These are phyloP conservation scores for Irpex rosettiformis DNA, from an alignment of 1,284 basidiomycete genomes.

Conservation along the genomic window DNA sequence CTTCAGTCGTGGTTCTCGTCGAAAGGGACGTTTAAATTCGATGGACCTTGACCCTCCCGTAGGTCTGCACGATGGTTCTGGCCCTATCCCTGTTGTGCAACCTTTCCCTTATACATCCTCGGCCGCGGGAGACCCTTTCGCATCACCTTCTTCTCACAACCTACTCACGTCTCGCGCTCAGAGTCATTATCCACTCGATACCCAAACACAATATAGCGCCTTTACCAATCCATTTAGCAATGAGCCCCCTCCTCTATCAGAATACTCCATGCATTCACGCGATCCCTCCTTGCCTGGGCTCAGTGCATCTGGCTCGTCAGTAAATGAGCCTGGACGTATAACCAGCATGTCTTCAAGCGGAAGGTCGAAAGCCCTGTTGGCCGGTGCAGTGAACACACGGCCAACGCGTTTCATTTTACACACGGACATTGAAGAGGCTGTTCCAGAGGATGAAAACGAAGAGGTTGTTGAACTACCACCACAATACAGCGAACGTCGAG, in stretches of 20 bases:
- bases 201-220: constrained; percentile 6
- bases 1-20: not conserved
- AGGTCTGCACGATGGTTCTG: constrained; percentile 9
- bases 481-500: constrained; percentile 57
- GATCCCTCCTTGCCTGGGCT: constrained; percentile 6
- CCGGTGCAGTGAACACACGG: constrained; percentile 38
- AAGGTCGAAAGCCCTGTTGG: constrained; percentile 50
- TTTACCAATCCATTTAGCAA: constrained; percentile 7
- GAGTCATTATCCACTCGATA: not conserved
- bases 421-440: constrained; percentile 61
- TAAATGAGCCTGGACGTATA: not conserved
- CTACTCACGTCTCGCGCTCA: not conserved
- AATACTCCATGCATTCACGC: constrained; percentile 9
- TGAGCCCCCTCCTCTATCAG: not conserved
- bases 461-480: constrained; percentile 74
- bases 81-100: constrained; percentile 9
- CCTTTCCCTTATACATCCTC: constrained; percentile 15
- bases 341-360: constrained; percentile 31
- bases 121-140: not conserved
- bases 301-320: not conserved
- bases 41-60: constrained; percentile 16
- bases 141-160: not conserved
- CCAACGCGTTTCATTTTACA: constrained; percentile 61
- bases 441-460: constrained; percentile 42
- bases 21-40: constrained; percentile 11